Percentiles rank a stretch among this genome's conserved stretches.
These are phyloP conservation scores for Amauroascus verrucosus DNA, from an alignment of 2,329 filamentous ascomycete species.

Conservation along the genomic window DNA sequence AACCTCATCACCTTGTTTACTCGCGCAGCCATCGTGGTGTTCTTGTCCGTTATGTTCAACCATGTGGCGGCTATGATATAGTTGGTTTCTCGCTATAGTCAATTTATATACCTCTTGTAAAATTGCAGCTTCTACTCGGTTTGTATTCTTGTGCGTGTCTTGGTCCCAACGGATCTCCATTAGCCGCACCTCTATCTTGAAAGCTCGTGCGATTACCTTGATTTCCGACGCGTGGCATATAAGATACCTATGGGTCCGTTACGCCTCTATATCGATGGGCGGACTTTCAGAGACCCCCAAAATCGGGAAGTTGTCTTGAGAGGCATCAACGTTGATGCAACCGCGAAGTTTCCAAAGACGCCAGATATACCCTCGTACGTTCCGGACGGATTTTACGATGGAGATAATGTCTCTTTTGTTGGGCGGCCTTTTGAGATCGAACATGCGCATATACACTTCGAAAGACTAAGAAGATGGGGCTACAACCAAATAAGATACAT, in stretches of 20 bases:
- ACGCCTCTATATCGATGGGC: conserved; percentile 73
- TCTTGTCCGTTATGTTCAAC: too few relatives aligned
- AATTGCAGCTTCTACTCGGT: too few relatives aligned
- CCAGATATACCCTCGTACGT: conserved; percentile 76
- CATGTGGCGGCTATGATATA: not conserved
- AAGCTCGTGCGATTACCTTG: not conserved
- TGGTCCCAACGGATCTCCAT: not conserved
- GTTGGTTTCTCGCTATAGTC: not conserved
- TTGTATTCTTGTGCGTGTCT: too few relatives aligned
- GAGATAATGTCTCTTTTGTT: conserved; percentile 82
- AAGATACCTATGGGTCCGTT: conserved; percentile 56
- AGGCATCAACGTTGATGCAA: conserved; percentile 87
- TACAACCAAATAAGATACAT: conserved; percentile 96
- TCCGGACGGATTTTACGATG: conserved; percentile 74
- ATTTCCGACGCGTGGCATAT: not conserved
- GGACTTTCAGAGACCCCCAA: conserved; percentile 68
- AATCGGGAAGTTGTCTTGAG: conserved; percentile 80
- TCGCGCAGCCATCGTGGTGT: not conserved
- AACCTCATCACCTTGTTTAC: not conserved
- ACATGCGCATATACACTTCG: conserved; percentile 78
- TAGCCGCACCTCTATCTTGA: not conserved
- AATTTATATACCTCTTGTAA: not conserved
- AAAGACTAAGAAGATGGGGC: conserved; percentile 73
- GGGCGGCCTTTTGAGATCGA: conserved; percentile 71
- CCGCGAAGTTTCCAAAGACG: conserved; percentile 75